Base-by-base conservation (phyloP, 164 flowering plant species). In the Berberis thunbergii region DNA sequence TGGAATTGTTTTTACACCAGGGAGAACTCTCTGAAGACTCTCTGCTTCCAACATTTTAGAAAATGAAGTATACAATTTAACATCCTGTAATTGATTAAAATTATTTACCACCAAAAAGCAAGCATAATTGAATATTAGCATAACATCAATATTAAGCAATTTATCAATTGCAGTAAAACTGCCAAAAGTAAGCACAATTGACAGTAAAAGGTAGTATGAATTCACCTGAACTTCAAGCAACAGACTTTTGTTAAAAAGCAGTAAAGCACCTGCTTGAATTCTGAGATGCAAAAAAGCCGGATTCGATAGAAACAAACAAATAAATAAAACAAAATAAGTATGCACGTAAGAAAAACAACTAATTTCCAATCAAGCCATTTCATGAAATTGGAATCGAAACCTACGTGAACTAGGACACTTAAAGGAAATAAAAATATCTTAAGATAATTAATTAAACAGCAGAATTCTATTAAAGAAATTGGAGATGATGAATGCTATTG, bases 161-260 rank as follows among this genome's bases (percentile, higher is more conserved):
- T 52, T 11, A 52, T 55, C 59, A 52, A 53, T n/a, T 26, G 26
- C 26, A 26, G 26, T 26, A 26, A 26, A 26, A 26, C 26, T 26
- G 26, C 26, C 26, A 26, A 26, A 26, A 26, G 26, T 26, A 26
- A 26, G 26, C 26, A 26, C 4, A 66, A 67, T 58, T 56, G 57
- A 49, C 40, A 41, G 3, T 3, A 61, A 65, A 54, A 38, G 53
- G 59, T 49, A 54, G 59, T 41, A 43, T 7, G 7, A 43, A 44
- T 54, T 64, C 73, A 91, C 98, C 92, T 83, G 81, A 66, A 89
- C 95, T 73, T 82, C 75, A 66, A 85, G 78, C 55, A 82, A 62
- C 69, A 89, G 11, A 69, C 84, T 76, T 69, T 81, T 85, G 77
- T 92, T 89, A 75, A 87, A 60, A 55, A 92, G 80, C 73, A 92